phyloP scores from a whole-genome alignment of 176 grass and related monocot species.

The Bothriochloa decipiens region DNA sequence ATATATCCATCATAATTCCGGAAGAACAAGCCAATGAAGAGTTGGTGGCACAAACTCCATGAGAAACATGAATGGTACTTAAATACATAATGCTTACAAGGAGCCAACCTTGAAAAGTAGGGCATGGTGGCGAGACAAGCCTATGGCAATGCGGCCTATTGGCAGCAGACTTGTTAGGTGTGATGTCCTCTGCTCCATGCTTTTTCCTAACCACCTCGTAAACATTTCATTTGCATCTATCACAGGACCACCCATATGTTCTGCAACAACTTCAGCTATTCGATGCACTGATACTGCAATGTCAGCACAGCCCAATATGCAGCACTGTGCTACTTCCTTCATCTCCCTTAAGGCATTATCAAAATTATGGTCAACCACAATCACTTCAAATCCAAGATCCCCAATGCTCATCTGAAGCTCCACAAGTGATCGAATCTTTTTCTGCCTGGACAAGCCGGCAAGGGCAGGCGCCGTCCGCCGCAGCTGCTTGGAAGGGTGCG shows the following conservation, averaged over 20 bases:
- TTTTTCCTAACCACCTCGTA: slow-evolving; percentile 75
- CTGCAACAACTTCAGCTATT: slow-evolving; percentile 84
- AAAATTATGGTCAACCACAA: slow-evolving; percentile 73
- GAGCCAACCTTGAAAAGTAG: slow-evolving; percentile 84
- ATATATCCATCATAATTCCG: slow-evolving; percentile 5
- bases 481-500: too few species aligned
- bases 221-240: slow-evolving; percentile 84
- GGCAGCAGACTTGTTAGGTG: slow-evolving; percentile 83
- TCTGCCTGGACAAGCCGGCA: slow-evolving; percentile 34
- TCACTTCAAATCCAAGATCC: slow-evolving; percentile 93
- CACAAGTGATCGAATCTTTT: slow-evolving; percentile 63
- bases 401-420: slow-evolving; percentile 84
- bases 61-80: background rate
- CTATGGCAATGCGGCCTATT: slow-evolving; percentile 83
- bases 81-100: background rate
- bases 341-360: slow-evolving; percentile 70
- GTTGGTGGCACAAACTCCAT: slow-evolving; percentile 7
- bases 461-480: too few species aligned
- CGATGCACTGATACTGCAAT: slow-evolving; percentile 67
- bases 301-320: slow-evolving; percentile 66
- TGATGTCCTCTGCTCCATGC: slow-evolving; percentile 81
- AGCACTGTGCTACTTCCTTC: slow-evolving; percentile 84
- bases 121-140: slow-evolving; percentile 82
- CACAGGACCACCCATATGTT: slow-evolving; percentile 91
- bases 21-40: slow-evolving; percentile 12